Evolutionary conservation across 2,329 filamentous ascomycete species (phyloP), one percentile per base, ranked within the genome.

Genomic region (Polytolypa hystricis): DNA sequence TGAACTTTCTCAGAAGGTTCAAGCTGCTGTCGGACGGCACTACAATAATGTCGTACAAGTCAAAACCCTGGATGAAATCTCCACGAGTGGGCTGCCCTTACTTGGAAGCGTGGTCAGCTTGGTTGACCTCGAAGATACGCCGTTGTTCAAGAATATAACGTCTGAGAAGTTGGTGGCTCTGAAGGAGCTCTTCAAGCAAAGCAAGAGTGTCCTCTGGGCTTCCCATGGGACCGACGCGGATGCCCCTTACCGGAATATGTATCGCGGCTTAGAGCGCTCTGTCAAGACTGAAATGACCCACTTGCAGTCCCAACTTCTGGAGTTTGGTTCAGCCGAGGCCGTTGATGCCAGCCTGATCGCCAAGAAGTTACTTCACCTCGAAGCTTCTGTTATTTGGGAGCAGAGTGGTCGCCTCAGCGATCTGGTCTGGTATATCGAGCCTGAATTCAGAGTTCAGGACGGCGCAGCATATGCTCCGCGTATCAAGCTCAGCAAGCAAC

Each of bases 381-480:
- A 32, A 10, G n/a, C n/a, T 32, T 32, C 30, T 4, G n/a, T 5
- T 11, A 17, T 17, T 32, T 32, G 30, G 30, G 30, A 32, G n/a
- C n/a, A 32, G 4, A 32, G 4, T 4, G 17, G 17, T 32, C n/a
- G 30, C 12, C 12, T 4, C n/a, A 11, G 12, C n/a, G 17, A 14
- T 10, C 18, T 20, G 16, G 6, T 34, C n/a, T 50, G 47, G 45
- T 40, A 40, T 7, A 12, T 37, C 9, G 47, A 50, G 27, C 45
- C 41, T 2, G 52, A 54, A 34, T 20, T 45, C 5, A 43, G 44
- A 25, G 19, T 52, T 14, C 26, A 41, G 9, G 18, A 44, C 9
- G 47, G 44, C 11, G 39, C 38, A 4, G 17, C 43, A 5, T 17
- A 45, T 12, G 42, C 53, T 15, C 45, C 51, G 2, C 44, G 51